Conservation (phyloP, 2,329 filamentous ascomycete genomes). For the Microdochium bolleyi region DNA sequence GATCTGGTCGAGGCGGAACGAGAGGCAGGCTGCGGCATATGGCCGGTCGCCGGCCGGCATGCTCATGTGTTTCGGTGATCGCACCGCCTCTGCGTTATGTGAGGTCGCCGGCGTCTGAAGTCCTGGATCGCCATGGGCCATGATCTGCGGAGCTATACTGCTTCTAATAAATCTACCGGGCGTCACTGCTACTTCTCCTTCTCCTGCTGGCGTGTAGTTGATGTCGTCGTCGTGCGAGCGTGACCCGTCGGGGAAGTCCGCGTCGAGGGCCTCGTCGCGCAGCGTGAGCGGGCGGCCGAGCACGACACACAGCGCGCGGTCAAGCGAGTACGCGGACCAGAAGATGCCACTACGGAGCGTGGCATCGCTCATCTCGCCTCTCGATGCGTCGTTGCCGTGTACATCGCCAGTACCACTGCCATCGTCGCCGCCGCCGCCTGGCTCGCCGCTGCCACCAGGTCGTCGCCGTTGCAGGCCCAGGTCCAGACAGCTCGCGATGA, state of each 20-base stretch:
- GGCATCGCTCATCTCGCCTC: conserved; percentile 2
- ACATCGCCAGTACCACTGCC: neutral
- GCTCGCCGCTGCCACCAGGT: conserved; percentile 3
- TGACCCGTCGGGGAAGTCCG: conserved; percentile 8
- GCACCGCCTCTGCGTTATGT: neutral
- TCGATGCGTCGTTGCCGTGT: conserved; percentile 1
- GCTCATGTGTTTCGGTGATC: neutral
- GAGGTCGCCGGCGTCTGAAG: neutral
- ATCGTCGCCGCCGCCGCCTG: neutral
- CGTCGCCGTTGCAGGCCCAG: conserved; percentile 15
- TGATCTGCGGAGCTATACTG: neutral
- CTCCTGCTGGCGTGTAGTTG: no score
- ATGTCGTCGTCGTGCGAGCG: neutral
- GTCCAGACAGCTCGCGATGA: conserved; percentile 16
- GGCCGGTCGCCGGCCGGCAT: neutral
- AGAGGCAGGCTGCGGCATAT: conserved; percentile 1
- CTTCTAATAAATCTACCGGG: neutral
- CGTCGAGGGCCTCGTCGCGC: conserved; percentile 13
- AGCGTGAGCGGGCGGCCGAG: conserved; percentile 17
- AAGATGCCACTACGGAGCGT: conserved; percentile 14
- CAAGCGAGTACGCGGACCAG: conserved; percentile 17
- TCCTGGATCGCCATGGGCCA: neutral
- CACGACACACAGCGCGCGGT: conserved; percentile 13
- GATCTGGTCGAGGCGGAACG: conserved; percentile 3
- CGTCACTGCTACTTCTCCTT: neutral